Conservation (phyloP, 2,329 filamentous ascomycete genomes). For the Tolypocladium nubicola region DNA sequence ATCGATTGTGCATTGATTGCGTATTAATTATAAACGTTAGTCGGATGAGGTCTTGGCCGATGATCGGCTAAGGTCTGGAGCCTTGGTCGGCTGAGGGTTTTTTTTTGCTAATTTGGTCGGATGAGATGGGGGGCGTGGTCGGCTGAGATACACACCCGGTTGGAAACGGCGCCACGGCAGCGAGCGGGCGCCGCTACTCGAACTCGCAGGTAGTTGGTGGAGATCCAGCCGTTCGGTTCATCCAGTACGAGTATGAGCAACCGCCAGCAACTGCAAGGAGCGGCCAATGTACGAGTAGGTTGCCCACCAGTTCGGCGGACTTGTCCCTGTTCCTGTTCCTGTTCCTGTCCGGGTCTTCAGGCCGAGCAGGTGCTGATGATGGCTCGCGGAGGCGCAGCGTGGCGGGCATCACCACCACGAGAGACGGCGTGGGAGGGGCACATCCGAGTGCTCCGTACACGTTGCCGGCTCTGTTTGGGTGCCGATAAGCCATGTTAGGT, state of each 20-base stretch:
- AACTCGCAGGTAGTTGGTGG: not conserved
- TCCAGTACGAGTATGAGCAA: not conserved
- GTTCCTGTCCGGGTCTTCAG: not conserved
- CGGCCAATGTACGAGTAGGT: too few species aligned
- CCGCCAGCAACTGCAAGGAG: not conserved
- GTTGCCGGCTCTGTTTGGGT: too few species aligned
- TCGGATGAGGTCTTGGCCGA: too few species aligned
- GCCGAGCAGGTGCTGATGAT: not conserved
- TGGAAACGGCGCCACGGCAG: not conserved
- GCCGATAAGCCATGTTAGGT: too few species aligned
- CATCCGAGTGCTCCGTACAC: too few species aligned
- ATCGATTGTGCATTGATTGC: too few species aligned
- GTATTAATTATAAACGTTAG: too few species aligned
- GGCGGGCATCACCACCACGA: not conserved
- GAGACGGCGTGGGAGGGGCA: not conserved
- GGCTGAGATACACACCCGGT: too few species aligned
- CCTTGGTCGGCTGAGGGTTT: too few species aligned
- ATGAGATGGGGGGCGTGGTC: too few species aligned
- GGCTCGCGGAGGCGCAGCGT: not conserved
- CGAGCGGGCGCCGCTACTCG: not conserved
- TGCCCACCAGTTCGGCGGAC: not conserved
- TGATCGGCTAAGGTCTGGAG: too few species aligned
- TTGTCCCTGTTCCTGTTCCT: not conserved
- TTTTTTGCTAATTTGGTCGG: too few species aligned
- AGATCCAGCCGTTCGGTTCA: not conserved